Conservation (phyloP, 2,329 filamentous ascomycete genomes). For the Podosphaera fusca region DNA sequence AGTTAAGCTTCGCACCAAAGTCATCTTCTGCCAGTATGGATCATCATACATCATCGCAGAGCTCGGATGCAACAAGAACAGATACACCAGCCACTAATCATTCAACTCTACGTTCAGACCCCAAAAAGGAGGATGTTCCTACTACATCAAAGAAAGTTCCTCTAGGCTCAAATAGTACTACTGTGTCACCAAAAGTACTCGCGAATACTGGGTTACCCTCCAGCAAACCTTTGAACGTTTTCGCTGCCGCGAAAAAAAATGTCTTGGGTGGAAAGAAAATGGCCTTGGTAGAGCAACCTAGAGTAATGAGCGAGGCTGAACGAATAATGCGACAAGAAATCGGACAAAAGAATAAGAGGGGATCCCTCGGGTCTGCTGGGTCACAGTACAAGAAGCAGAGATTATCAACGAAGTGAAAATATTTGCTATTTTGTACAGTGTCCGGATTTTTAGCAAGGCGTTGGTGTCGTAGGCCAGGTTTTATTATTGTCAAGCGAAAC, state of each 20-base stretch:
- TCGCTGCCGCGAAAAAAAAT: constrained; percentile 45
- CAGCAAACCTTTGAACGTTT: constrained; percentile 55
- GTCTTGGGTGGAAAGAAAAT: constrained; percentile 42
- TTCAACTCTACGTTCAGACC: background rate
- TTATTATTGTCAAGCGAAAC: constrained; percentile 6
- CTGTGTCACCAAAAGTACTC: constrained; percentile 12
- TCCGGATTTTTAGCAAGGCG: constrained; percentile 1
- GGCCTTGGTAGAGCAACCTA: constrained; percentile 34
- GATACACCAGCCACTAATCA: background rate
- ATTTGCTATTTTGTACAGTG: constrained; percentile 4
- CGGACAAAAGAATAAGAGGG: constrained; percentile 41
- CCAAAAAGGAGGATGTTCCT: background rate
- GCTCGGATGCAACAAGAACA: background rate
- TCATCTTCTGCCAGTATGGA: background rate
- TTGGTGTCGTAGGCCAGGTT: constrained; percentile 1
- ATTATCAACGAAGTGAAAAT: constrained; percentile 8
- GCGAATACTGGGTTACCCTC: constrained; percentile 29
- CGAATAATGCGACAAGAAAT: constrained; percentile 74
- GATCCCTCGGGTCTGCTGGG: constrained; percentile 22
- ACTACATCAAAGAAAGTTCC: background rate
- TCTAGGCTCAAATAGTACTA: constrained; percentile 3
- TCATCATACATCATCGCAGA: background rate
- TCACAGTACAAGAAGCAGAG: constrained; percentile 32
- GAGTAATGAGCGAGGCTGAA: constrained; percentile 74
- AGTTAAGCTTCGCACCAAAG: constrained; percentile 36